Base-by-base conservation (phyloP, 495 filamentous ascomycete genomes). In the Symbiotaphrina buchneri region DNA sequence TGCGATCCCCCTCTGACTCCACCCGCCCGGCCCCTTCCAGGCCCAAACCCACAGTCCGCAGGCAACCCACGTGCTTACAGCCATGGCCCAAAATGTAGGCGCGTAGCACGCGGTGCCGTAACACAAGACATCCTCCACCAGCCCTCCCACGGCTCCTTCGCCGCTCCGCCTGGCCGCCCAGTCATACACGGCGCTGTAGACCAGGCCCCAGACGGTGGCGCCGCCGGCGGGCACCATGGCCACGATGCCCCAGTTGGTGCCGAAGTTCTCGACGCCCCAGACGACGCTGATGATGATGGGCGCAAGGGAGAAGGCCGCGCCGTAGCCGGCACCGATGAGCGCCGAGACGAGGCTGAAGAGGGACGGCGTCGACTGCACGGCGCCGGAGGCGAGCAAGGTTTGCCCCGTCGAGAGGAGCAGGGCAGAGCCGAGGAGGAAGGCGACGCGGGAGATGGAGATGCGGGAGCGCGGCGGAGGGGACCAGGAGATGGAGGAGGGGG, bases 241-340 rank as follows among this genome's bases (percentile, higher is more conserved):
- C 10, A 97, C 71, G 36, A 94, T 81, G 10, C 87, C 87, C 73
- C 85, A 97, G 41, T 97, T 95, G 2, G 87, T 97, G 36, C 79
- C 87, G 48, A 95, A 95, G 49, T 95, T 97, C 54, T 93, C 80
- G 1, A 92, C 82, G 21, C 87, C 87, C 87, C 87, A 97, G 27
- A 95, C 83, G 16, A 93, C 79, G 31, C 67, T 75, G 40, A 94
- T 71, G 37, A 94, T 75, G 44, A 94, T 93, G 3, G 87, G 87
- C 0, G 71, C 68, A 10, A 97, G 63, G 23, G 69, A 75, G 54
- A 97, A 97, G 23, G 78, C 66, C 17, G 82, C 81, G 27, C 87
- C 87, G 45, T 97, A 97, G 24, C 85, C 85, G 21, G 82, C 66
- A 18, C 87, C 87, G 19, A 94, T 65, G 8, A 79, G 55, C 0